Conservation (phyloP, 1,139 yeast genomes). For the Kodamaea anthophila region DNA sequence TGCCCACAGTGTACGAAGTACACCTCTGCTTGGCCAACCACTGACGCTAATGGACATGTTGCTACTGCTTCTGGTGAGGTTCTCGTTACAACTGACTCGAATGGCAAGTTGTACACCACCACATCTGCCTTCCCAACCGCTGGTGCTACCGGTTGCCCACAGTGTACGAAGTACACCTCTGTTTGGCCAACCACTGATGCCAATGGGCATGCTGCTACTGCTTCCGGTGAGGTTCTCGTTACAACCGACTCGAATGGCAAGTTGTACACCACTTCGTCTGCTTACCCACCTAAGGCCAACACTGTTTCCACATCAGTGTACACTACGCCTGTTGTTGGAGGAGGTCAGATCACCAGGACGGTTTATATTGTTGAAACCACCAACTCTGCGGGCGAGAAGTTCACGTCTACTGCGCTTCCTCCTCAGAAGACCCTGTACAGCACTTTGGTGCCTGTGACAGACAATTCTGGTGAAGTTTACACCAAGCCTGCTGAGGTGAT, state of each 20-base stretch:
- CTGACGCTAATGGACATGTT: slow-evolving; percentile 12
- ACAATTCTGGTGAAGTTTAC: too few relatives aligned
- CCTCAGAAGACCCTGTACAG: too few relatives aligned
- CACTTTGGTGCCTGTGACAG: too few relatives aligned
- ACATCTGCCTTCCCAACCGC: slow-evolving; percentile 1
- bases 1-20: slow-evolving; percentile 12
- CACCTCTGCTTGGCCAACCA: slow-evolving; percentile 13
- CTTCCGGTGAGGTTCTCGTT: slow-evolving; percentile 10
- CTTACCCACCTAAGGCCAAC: too few relatives aligned
- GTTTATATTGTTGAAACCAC: slow-evolving; percentile 1
- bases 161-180: slow-evolving; percentile 14
- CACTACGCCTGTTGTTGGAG: too few relatives aligned
- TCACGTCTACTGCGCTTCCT: slow-evolving; percentile 1
- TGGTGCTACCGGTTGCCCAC: slow-evolving; percentile 2
- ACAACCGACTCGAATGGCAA: slow-evolving; percentile 9
- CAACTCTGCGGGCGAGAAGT: background rate
- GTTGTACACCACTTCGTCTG: slow-evolving; percentile 2
- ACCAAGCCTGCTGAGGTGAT: too few relatives aligned
- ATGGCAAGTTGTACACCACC: slow-evolving; percentile 9
- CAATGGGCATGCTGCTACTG: slow-evolving; percentile 10
- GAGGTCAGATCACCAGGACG: background rate
- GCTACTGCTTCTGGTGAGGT: slow-evolving; percentile 13
- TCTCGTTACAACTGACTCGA: slow-evolving; percentile 10
- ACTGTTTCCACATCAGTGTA: too few relatives aligned
- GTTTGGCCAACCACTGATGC: slow-evolving; percentile 12